Evolutionary conservation across 768 basidiomycete species (phyloP), one percentile per base, ranked within the genome.

Genomic region (Tremella yokohamensis): DNA sequence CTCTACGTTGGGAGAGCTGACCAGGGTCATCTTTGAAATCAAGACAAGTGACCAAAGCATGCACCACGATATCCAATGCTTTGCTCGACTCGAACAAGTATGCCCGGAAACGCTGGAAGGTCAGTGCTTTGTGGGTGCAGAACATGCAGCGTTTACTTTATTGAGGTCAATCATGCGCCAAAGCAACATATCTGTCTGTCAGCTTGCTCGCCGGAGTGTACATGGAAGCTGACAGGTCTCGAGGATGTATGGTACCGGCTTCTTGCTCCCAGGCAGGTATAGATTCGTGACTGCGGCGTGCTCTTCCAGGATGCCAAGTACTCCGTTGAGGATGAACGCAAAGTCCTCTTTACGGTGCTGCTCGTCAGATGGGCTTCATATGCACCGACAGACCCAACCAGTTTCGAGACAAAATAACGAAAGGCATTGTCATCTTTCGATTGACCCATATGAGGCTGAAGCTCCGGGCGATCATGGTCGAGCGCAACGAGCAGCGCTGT

Each of bases 101-200:
- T n/a, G 80, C 77, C 19, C 88, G 83, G 77, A 97, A 93, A 86
- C 91, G 92, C 91, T 96, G 65, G n/a, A 40, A n/a, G 11, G 39
- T 58, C 25, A 57, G 45, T 4, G 11, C 29, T 34, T 34, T 34
- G 29, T 22, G 26, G 13, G 8, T 9, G 18, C 1, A 26, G 2
- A 40, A 40, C 34, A 19, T 9, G 42, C 16, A n/a, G 4, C 19
- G 62, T 78, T 34, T 42, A 91, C 92, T 81, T 90, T 96, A 79
- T 98, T 98, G 20, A 90, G 76, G 62, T 97, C 94, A 39, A 96
- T 79, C 76, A 90, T 83, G 77, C 92, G 89, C 93, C 93, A 97
- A 50, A 94, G 68, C 2, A 80, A 68, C 60, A 79, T 73, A 53
- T 78, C 69, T 74, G 49, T 4, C n/a, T 11, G 29, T 60, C 52